Conservation (phyloP, 805 yeast genomes). For the Kodamaea nitidulidarum region DNA sequence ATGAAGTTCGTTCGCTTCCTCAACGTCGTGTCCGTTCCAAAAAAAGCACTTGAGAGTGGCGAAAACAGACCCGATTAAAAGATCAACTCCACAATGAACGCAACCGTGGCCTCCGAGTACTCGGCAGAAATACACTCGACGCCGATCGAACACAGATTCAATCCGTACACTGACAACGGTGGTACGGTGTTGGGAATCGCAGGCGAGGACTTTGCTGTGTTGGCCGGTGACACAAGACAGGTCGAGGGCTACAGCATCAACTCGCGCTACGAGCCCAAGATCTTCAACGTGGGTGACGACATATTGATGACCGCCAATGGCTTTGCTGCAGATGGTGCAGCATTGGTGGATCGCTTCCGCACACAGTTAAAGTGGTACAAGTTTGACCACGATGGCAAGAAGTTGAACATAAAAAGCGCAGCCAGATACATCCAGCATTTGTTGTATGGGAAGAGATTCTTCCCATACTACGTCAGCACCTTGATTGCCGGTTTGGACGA, state of each 20-base stretch:
- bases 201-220: conserved; percentile 92
- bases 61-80: conserved; percentile 4
- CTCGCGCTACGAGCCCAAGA: conserved; percentile 87
- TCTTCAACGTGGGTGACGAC: conserved; percentile 84
- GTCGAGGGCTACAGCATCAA: conserved; percentile 91
- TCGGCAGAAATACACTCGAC: conserved; percentile 41
- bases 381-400: conserved; percentile 73
- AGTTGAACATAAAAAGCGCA: conserved; percentile 62
- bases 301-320: conserved; percentile 91
- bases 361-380: conserved; percentile 85
- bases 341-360: conserved; percentile 71
- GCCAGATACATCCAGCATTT: conserved; percentile 90
- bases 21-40: conserved; percentile 7
- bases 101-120: conserved; percentile 64
- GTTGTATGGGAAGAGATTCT: conserved; percentile 87
- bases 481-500: conserved; percentile 90
- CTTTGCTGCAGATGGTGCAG: conserved; percentile 90
- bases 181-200: conserved; percentile 98
- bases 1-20: no score
- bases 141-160: conserved; percentile 89
- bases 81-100: conserved; percentile 17
- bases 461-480: conserved; percentile 96
- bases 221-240: conserved; percentile 98
- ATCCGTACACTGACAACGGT: conserved; percentile 93
- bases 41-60: conserved; percentile 6